Evolutionary conservation across 2,329 filamentous ascomycete species (phyloP).

Genomic region (Fusarium fujikuroi): DNA sequence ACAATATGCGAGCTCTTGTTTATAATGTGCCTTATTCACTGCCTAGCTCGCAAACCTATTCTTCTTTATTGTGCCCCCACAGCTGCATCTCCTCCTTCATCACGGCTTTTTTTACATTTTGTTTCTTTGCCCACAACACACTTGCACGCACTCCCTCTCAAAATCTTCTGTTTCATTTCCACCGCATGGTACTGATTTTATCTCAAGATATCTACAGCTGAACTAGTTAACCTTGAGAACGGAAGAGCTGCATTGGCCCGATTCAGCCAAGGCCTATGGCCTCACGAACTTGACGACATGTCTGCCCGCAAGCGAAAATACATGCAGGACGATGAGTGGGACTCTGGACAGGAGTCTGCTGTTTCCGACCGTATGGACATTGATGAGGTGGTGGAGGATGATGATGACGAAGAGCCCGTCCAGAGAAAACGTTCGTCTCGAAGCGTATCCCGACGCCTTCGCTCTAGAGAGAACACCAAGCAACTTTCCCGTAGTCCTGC

Average conservation of each 20-base stretch:
- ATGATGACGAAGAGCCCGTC: constrained; percentile 23
- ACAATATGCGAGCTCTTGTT: constrained; percentile 12
- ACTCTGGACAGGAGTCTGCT: constrained; percentile 40
- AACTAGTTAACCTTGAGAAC: constrained; percentile 48
- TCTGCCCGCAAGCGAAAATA: constrained; percentile 48
- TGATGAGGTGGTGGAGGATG: constrained; percentile 43
- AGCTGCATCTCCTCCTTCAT: constrained; percentile 8
- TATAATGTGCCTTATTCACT: constrained; percentile 35
- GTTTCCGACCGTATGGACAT: constrained; percentile 44
- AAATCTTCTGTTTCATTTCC: not conserved
- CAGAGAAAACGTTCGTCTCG: constrained; percentile 15
- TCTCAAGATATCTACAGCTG: constrained; percentile 46
- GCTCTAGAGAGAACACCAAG: constrained; percentile 41
- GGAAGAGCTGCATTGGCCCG: constrained; percentile 46
- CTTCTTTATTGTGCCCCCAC: constrained; percentile 27
- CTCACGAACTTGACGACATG: constrained; percentile 33
- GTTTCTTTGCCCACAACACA: not conserved
- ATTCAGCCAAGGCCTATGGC: constrained; percentile 29
- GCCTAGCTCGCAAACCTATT: constrained; percentile 11
- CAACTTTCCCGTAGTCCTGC: constrained; percentile 33
- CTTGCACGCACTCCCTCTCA: not conserved
- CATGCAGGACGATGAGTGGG: constrained; percentile 43
- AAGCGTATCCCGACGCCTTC: constrained; percentile 33
- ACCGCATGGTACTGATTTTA: constrained; percentile 29
- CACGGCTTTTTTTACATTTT: not conserved